These are phyloP conservation scores for Cyclocybe aegerita DNA, from an alignment of 768 basidiomycete species.

Conservation along the genomic window DNA sequence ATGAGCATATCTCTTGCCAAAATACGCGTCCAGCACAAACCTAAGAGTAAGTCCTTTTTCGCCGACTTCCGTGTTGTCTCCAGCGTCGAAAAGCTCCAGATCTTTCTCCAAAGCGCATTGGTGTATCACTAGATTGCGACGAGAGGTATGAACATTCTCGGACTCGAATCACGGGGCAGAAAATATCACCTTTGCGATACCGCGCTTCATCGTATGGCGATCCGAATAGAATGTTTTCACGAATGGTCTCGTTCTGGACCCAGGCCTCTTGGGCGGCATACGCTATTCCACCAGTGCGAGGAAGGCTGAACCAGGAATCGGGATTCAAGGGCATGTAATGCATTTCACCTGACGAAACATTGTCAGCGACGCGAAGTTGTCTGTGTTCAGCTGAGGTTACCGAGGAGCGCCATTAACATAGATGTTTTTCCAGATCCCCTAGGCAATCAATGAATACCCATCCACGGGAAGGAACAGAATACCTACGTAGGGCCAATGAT, in stretches of 20 bases:
- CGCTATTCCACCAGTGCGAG: constrained; percentile 63
- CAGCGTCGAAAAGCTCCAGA: constrained; percentile 63
- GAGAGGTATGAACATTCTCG: neutral
- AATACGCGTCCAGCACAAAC: constrained; percentile 5
- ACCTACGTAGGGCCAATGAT: constrained; percentile 54
- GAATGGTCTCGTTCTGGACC: constrained; percentile 75
- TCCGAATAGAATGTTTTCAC: constrained; percentile 82
- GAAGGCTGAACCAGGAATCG: constrained; percentile 65
- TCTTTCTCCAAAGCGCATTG: constrained; percentile 77
- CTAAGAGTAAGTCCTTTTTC: constrained; percentile 62
- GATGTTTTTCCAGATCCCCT: constrained; percentile 59
- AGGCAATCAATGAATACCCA: neutral
- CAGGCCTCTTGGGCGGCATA: constrained; percentile 83
- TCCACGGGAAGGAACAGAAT: neutral
- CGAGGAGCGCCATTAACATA: constrained; percentile 60
- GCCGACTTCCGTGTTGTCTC: constrained; percentile 68
- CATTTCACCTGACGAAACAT: constrained; percentile 50
- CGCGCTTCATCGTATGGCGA: constrained; percentile 68
- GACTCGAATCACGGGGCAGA: neutral
- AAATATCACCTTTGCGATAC: constrained; percentile 53
- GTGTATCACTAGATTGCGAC: constrained; percentile 42
- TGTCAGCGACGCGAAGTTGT: neutral
- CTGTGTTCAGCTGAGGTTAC: constrained; percentile 15
- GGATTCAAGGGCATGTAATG: constrained; percentile 52
- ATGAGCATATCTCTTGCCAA: neutral